These are phyloP conservation scores for Seiridium cupressi DNA, from an alignment of 2,329 filamentous ascomycete species.

Conservation along the genomic window DNA sequence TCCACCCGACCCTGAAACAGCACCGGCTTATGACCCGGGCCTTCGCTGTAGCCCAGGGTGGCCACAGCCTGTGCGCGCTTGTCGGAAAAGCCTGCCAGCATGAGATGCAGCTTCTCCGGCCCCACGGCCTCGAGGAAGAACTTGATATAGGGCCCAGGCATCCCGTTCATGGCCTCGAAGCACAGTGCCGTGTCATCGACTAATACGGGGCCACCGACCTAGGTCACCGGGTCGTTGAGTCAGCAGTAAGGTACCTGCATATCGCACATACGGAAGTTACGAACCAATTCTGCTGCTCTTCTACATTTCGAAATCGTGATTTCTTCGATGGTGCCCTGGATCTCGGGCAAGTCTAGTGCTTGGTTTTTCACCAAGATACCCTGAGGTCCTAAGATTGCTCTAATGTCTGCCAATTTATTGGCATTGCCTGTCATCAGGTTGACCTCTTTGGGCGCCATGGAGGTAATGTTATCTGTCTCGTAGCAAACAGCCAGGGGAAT, in stretches of 20 bases:
- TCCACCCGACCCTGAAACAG: constrained; percentile 89
- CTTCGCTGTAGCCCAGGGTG: constrained; percentile 88
- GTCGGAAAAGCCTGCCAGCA: constrained; percentile 83
- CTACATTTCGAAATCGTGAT: constrained; percentile 86
- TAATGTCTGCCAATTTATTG: constrained; percentile 89
- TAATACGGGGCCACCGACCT: constrained; percentile 72
- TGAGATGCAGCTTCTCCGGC: constrained; percentile 81
- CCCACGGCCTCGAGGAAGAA: constrained; percentile 87
- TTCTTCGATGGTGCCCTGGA: constrained; percentile 90
- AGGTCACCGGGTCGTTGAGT: background rate
- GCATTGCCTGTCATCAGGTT: constrained; percentile 97
- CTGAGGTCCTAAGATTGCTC: constrained; percentile 74
- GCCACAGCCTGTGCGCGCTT: constrained; percentile 92
- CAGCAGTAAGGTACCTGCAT: background rate
- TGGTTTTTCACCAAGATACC: constrained; percentile 70
- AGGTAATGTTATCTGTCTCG: too few relatives aligned
- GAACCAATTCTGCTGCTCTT: constrained; percentile 64
- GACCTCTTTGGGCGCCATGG: constrained; percentile 32
- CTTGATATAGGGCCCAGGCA: constrained; percentile 97
- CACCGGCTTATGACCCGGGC: constrained; percentile 78
- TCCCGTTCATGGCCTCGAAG: constrained; percentile 82
- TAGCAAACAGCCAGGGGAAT: too few relatives aligned
- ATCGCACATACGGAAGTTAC: background rate
- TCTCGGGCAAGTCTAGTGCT: constrained; percentile 79
- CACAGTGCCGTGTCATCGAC: constrained; percentile 97